Percentiles rank a stretch among this genome's conserved stretches.
Conservation (phyloP, 1,139 yeast species). For the Ogataea hybrid region DNA sequence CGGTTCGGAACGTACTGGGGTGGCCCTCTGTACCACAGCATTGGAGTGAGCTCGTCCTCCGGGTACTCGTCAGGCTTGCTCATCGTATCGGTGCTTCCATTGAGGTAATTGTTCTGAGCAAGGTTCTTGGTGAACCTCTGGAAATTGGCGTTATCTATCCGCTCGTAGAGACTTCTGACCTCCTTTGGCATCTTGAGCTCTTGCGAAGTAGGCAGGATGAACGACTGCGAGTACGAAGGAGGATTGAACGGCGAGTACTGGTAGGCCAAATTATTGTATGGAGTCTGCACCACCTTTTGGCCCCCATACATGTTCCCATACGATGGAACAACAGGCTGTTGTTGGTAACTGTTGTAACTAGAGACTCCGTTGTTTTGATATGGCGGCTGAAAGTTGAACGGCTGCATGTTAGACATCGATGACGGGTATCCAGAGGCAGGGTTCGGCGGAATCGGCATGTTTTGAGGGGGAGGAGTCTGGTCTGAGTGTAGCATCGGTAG, state of each 20-base stretch:
- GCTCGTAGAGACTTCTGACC: constrained; percentile 23
- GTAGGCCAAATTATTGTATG: constrained; percentile 29
- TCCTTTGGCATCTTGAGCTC: constrained; percentile 23
- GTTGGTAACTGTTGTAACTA: constrained; percentile 12
- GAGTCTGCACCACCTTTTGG: constrained; percentile 30
- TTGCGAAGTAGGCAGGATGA: constrained; percentile 26
- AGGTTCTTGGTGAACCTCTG: constrained; percentile 22
- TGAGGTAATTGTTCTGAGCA: constrained; percentile 21
- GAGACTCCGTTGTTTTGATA: constrained; percentile 9
- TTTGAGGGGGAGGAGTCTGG: constrained; percentile 46
- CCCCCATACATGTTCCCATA: constrained; percentile 17
- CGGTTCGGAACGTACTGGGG: constrained; percentile 60
- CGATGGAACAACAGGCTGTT: constrained; percentile 6
- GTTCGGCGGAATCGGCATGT: constrained; percentile 12
- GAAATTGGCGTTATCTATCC: constrained; percentile 24
- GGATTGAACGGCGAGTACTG: constrained; percentile 31
- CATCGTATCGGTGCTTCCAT: constrained; percentile 15
- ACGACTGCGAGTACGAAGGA: constrained; percentile 30
- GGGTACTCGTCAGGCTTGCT: constrained; percentile 19
- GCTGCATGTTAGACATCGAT: constrained; percentile 10
- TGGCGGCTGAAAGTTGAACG: constrained; percentile 10
- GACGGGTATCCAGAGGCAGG: constrained; percentile 5
- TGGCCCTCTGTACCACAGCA: constrained; percentile 81
- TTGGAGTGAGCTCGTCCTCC: constrained; percentile 36
- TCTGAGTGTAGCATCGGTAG: constrained; percentile 50